Evolutionary conservation across 176 grass and related monocot genomes (phyloP), one percentile per base, ranked within the genome.

Genomic region (Ensete ventricosum): DNA sequence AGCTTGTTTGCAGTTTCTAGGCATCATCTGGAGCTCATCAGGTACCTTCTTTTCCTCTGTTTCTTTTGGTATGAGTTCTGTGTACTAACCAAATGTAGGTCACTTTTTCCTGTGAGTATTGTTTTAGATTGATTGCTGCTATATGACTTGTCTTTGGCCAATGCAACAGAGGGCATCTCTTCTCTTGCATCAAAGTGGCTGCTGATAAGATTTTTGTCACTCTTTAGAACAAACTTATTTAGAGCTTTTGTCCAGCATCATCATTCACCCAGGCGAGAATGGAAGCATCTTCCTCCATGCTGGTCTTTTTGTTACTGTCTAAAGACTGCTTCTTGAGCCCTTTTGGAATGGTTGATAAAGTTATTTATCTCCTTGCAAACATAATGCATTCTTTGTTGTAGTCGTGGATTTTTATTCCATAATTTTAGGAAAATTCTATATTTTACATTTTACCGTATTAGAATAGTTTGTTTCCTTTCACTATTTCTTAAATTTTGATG

Each of bases 241-340:
- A 51, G 9, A 21, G 67, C 67, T 70, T 70, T 70, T 19, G 51
- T 70, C 67, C 48, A 70, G 8, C 67, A 70, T 51, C 52, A 70
- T 70, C 43, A 70, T 70, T 70, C 43, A 51, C 67, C 67, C 50
- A 50, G 14, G 17, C 48, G 21, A 50, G 34, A 50, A 20, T 9
- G 49, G 34, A 2, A 48, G 20, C 4, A 69, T 50, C 14, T 69
- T 17, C 67, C 16, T 69, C 64, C 64, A 69, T 69, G 34, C 34
- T 50, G 49, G 34, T 50, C 67, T 70, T 70, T 17, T 51, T 12
- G 67, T 70, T 50, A 34, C 66, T 21, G 34, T 70, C 16, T 9
- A 48, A 9, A 70, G 4, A 14, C 64, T 34, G 34, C 4, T 67
- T 8, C 43, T n/a, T 7, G 17, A 2, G 13, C 14, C 43, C 7